Base-by-base conservation (phyloP, 345 rosid species). In the Eutrema heterophyllum region DNA sequence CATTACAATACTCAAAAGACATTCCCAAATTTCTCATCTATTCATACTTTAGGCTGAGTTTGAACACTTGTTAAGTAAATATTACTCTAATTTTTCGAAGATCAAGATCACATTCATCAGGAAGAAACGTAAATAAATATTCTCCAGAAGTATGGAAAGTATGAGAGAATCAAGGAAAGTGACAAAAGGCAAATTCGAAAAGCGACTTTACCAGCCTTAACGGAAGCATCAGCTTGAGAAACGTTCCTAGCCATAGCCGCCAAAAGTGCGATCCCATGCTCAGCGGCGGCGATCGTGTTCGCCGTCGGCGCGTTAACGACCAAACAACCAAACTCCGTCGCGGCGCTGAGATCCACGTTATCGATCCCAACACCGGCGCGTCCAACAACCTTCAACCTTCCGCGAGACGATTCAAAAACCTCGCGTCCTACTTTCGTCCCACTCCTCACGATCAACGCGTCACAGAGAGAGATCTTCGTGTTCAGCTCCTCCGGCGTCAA, bases 231-330 rank as follows among this genome's bases (percentile, higher is more conserved):
- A 45, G 97, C 88, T 76, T 90, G 97, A 12, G 97, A 84, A 4
- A 90, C 86, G 62, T 90, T 90, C 51, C 94, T 77, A 26, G 94
- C 97, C 97, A 90, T 90, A 36, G 87, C 86, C 8, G 94, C 83
- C 72, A 90, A 53, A 41, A 90, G 87, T 18, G 97, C 97, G 65
- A 90, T 86, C 72, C 90, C 97, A 45, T 90, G 97, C 64, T 90
- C 97, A 3, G 97, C 97, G 11, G 97, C 97, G 0, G 97, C 97
- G 33, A 90, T 87, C 0, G 97, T 90, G 49, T 90, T 90, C 10
- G 94, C 94, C 0, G 97, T 90, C 16, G 97, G 97, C 18, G 97
- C 97, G 67, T 90, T 90, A 16, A 90, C 97, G 7, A 90, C 97
- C 76, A 90, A 79, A 69, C 97, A 90, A 0, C 97, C 97, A 30